Evolutionary conservation across 2,329 filamentous ascomycete genomes (phyloP).

Genomic region (Byssothecium circinans): DNA sequence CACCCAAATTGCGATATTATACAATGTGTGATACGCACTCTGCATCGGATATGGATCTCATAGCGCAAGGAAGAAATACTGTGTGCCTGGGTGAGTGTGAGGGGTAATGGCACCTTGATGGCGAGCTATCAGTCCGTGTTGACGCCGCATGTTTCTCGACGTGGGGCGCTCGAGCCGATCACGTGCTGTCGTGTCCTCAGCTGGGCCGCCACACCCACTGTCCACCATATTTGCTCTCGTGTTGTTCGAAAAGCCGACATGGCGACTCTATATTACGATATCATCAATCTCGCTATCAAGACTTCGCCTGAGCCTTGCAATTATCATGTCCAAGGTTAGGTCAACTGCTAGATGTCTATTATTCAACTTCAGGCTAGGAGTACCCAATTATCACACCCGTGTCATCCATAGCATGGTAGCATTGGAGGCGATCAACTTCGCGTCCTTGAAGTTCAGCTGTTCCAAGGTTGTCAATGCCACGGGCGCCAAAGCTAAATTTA

Average conservation of each 20-base stretch:
- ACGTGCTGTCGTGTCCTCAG: conserved; percentile 8
- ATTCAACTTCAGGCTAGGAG: too few species aligned
- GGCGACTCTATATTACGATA: too few species aligned
- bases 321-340: too few species aligned
- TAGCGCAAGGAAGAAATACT: conserved; percentile 15
- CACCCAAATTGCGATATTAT: neutral
- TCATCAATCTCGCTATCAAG: too few species aligned
- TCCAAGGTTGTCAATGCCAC: neutral
- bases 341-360: too few species aligned
- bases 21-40: conserved; percentile 24
- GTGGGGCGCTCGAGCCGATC: conserved; percentile 10
- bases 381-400: too few species aligned
- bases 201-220: too few species aligned
- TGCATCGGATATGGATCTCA: conserved; percentile 38
- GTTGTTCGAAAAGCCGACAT: too few species aligned
- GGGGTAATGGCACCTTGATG: conserved; percentile 37
- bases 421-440: neutral
- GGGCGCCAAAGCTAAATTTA: neutral
- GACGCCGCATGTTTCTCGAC: neutral
- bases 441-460: too few species aligned
- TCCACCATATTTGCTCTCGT: too few species aligned
- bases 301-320: too few species aligned
- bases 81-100: conserved; percentile 11
- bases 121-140: conserved; percentile 20
- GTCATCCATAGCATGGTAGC: too few species aligned